A percentile compares a stretch with the other conserved stretches of the same genome.
Evolutionary conservation across 345 rosid species (phyloP).

Genomic region (Cardamine occulta): DNA sequence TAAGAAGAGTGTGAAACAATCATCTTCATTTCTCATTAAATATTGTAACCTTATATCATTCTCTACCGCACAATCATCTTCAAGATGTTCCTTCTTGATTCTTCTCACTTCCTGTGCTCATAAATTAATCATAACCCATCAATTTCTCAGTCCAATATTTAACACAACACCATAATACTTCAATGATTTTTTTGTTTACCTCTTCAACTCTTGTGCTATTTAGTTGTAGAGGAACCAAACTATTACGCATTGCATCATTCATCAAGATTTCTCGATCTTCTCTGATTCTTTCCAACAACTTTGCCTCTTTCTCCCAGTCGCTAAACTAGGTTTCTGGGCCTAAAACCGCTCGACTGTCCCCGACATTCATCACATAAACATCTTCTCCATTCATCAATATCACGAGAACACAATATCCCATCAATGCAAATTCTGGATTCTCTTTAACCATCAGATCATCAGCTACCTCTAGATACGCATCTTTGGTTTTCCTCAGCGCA

Average conservation of each 20-base stretch:
- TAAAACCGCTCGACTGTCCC: constrained; percentile 87
- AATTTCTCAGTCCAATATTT: neutral
- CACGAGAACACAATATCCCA: constrained; percentile 95
- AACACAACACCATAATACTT: neutral
- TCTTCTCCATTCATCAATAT: constrained; percentile 94
- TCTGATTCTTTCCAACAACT: constrained; percentile 50
- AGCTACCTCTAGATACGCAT: constrained; percentile 61
- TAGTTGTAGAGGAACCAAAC: constrained; percentile 68
- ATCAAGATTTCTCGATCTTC: constrained; percentile 45
- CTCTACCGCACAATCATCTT: constrained; percentile 66
- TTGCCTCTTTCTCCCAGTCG: constrained; percentile 49
- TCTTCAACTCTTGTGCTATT: constrained; percentile 78
- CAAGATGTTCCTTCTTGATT: constrained; percentile 80
- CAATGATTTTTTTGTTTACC: constrained; percentile 46
- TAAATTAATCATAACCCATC: neutral
- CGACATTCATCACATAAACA: constrained; percentile 89
- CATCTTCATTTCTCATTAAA: too few relatives aligned
- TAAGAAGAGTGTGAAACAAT: too few relatives aligned
- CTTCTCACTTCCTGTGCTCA: constrained; percentile 73
- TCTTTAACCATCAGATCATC: constrained; percentile 62
- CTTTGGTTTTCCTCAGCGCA: constrained; percentile 81
- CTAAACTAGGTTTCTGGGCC: constrained; percentile 53
- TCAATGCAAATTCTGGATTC: constrained; percentile 85
- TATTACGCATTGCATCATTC: constrained; percentile 33
- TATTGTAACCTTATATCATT: constrained; percentile 79